Evolutionary conservation across 805 yeast genomes (phyloP).

Genomic region (Myxozyma melibiosi): DNA sequence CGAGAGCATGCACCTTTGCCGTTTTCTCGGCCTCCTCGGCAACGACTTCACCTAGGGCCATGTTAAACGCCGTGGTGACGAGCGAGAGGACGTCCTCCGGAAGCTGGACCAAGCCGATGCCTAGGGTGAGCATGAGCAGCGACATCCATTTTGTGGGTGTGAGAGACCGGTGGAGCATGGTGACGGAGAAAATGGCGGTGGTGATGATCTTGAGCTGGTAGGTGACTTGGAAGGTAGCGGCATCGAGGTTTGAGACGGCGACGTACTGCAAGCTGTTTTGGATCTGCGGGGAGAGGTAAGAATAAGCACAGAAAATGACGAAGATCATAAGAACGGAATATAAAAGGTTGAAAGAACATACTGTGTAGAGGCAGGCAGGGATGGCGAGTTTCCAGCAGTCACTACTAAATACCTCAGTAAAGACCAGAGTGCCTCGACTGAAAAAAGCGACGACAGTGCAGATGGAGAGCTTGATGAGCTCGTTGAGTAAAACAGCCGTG

Average conservation of each 20-base stretch:
- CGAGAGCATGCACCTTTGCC: slow-evolving; percentile 11
- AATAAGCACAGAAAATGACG: neutral
- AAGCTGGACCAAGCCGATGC: slow-evolving; percentile 48
- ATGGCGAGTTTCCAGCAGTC: slow-evolving; percentile 48
- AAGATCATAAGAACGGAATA: too few species aligned
- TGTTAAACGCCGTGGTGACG: slow-evolving; percentile 24
- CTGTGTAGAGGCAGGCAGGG: slow-evolving; percentile 47
- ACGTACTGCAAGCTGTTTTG: slow-evolving; percentile 46
- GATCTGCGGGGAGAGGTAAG: slow-evolving; percentile 4
- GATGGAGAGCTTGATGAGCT: slow-evolving; percentile 43
- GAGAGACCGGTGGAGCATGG: slow-evolving; percentile 43
- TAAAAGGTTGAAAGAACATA: slow-evolving; percentile 1
- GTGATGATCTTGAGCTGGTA: slow-evolving; percentile 49
- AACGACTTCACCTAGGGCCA: slow-evolving; percentile 9
- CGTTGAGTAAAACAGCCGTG: slow-evolving; percentile 48
- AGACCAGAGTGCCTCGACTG: slow-evolving; percentile 27
- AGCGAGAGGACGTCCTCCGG: slow-evolving; percentile 38
- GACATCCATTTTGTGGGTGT: slow-evolving; percentile 44
- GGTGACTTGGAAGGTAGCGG: slow-evolving; percentile 49
- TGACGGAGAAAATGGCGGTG: slow-evolving; percentile 48
- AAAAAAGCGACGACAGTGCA: slow-evolving; percentile 38
- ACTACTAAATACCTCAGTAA: slow-evolving; percentile 41
- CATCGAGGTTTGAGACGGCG: slow-evolving; percentile 48
- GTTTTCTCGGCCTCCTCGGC: slow-evolving; percentile 24
- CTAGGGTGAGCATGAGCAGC: slow-evolving; percentile 43